Conservation (phyloP, 352 stramenopile species). For the Phytophthora palmivora region DNA sequence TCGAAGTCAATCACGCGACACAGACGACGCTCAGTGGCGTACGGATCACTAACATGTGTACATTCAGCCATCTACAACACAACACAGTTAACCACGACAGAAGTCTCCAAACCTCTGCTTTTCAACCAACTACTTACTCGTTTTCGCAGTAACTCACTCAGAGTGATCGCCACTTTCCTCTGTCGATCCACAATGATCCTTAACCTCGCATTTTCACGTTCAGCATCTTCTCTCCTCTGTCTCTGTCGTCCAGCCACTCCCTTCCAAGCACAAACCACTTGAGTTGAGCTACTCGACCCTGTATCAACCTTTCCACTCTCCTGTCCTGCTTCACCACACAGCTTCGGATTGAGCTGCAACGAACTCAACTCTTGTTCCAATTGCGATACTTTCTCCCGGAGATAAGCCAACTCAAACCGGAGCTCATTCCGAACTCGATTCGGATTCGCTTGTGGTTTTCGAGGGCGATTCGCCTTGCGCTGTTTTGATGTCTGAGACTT, state of each 20-base stretch:
- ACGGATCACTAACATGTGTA: conserved; percentile 7
- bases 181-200: conserved; percentile 43
- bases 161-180: conserved; percentile 8
- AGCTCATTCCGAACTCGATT: conserved; percentile 33
- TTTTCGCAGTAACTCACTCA: conserved; percentile 15
- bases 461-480: conserved; percentile 1
- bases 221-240: conserved; percentile 29
- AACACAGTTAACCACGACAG: not conserved
- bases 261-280: conserved; percentile 17
- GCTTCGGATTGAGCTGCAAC: conserved; percentile 15
- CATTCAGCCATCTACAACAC: conserved; percentile 14
- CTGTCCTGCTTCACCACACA: conserved; percentile 5
- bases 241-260: conserved; percentile 35
- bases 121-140: conserved; percentile 3
- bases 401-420: conserved; percentile 66
- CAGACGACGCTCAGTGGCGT: conserved; percentile 1
- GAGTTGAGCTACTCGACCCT: not conserved
- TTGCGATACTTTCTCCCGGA: conserved; percentile 60
- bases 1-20: conserved; percentile 14
- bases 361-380: conserved; percentile 53
- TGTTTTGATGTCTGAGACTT: conserved; percentile 2
- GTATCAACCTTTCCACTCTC: not conserved
- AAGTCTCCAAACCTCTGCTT: not conserved
- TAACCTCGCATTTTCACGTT: conserved; percentile 45
- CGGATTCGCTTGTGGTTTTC: conserved; percentile 28